Base-by-base conservation (phyloP, 2,329 filamentous ascomycete genomes). In the Verticillium klebahnii region DNA sequence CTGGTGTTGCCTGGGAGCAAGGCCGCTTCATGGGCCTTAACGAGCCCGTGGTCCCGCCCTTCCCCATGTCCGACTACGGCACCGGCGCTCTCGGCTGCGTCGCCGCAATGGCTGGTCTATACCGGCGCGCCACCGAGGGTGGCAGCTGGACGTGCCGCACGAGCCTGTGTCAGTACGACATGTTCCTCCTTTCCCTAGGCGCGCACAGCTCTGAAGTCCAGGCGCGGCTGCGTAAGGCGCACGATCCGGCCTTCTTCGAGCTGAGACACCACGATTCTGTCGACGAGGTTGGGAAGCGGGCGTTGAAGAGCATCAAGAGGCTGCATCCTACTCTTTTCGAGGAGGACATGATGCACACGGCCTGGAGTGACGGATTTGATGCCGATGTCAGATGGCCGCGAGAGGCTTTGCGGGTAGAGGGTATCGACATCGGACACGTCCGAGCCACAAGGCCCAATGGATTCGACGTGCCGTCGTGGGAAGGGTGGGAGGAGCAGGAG, bases 11-110 rank as follows among this genome's bases (percentile, higher is more conserved):
- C 2, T 83, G 79, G 78, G 76, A 74, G 9, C 82, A 85, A 69
- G 82, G 82, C 29, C 66, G 71, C 36, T 79, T 80, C 62, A 84
- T 85, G 82, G 80, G 79, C 2, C 68, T 84, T 17, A 67, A 79
- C 31, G 84, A 86, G 67, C 85, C 85, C 25, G 80, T 87, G 1
- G 81, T 87, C 2, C 85, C 85, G 61, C 84, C 84, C 0, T 83
- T 83, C 56, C 81, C 81, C 52, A 82, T 82, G 71, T 81, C 78
- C 9, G 81, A 80, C 64, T 75, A 76, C 58, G 72, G 72, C 50
- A 75, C 73, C 1, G 73, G 73, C 1, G 71, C 68, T 32, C 67
- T 74, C 17, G 74, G 74, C 36, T 69, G 71, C 14, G 67, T 74
- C 29, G 71, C 69, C 36, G 72, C 72, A n/a, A 68, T 75, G 62